Conservation (phyloP, 805 yeast species). For the Sugiyamaella smithiae region DNA sequence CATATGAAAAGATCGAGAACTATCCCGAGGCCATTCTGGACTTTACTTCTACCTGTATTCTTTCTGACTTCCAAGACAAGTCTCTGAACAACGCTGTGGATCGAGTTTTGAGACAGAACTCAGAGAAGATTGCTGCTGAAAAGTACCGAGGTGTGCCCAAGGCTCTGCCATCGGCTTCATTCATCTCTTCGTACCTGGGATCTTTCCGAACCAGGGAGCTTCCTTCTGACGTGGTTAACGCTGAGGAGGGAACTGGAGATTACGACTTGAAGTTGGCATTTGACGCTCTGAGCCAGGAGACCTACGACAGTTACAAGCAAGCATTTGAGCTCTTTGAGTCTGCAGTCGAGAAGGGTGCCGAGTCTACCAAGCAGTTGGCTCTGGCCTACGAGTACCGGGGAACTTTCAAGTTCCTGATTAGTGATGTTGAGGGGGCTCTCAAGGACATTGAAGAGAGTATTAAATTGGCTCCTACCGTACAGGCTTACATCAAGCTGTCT, state of each 20-base stretch:
- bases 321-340: conserved; percentile 50
- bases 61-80: conserved; percentile 78
- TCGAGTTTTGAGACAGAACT: conserved; percentile 76
- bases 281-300: conserved; percentile 47
- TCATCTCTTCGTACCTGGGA: conserved; percentile 81
- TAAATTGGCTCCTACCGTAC: conserved; percentile 61
- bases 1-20: conserved; percentile 76
- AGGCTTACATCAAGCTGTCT: conserved; percentile 79
- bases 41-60: conserved; percentile 80
- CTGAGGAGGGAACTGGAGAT: conserved; percentile 59
- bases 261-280: conserved; percentile 64
- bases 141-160: conserved; percentile 50
- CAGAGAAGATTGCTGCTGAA: conserved; percentile 61
- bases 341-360: conserved; percentile 29
- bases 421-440: conserved; percentile 64
- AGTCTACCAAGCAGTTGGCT: conserved; percentile 43
- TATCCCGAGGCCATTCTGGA: conserved; percentile 88
- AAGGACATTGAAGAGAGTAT: conserved; percentile 63
- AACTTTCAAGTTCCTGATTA: conserved; percentile 78
- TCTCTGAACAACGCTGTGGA: conserved; percentile 79
- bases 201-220: conserved; percentile 65
- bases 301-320: conserved; percentile 55
- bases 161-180: conserved; percentile 69
- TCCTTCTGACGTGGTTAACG: conserved; percentile 46
- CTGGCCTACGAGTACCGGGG: conserved; percentile 82